Evolutionary conservation across 805 yeast species (phyloP).

Genomic region (Lachancea waltii): DNA sequence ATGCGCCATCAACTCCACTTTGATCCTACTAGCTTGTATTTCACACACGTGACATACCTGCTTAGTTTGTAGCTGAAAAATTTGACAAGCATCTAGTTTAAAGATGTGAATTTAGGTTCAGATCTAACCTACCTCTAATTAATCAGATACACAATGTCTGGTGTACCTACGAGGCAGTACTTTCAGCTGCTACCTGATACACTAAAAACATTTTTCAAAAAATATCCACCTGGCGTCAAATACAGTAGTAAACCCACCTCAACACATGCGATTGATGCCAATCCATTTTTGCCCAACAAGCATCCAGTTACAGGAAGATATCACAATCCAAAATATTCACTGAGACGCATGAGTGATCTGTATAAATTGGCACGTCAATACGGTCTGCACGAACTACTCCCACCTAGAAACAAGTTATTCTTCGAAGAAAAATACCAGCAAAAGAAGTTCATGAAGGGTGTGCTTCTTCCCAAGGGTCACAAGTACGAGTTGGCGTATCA

Average conservation of each 20-base stretch:
- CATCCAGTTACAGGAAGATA: constrained; percentile 74
- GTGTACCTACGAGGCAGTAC: constrained; percentile 19
- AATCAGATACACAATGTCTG: constrained; percentile 18
- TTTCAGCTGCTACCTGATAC: constrained; percentile 61
- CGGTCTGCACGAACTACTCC: constrained; percentile 76
- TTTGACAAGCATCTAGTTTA: too few species aligned
- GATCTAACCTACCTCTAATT: too few species aligned
- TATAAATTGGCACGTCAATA: constrained; percentile 75
- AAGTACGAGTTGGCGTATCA: constrained; percentile 67
- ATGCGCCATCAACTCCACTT: too few species aligned
- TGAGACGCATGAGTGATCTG: constrained; percentile 75
- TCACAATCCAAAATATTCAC: constrained; percentile 72
- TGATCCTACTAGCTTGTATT: too few species aligned
- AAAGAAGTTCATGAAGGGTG: constrained; percentile 71
- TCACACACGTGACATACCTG: too few species aligned
- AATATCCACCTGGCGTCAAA: constrained; percentile 69
- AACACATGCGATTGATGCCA: constrained; percentile 62
- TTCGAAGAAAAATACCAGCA: constrained; percentile 68
- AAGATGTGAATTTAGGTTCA: too few species aligned
- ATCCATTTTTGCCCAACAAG: constrained; percentile 81
- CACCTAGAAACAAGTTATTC: constrained; percentile 54
- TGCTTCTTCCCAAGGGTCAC: constrained; percentile 68
- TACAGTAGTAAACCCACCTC: constrained; percentile 61
- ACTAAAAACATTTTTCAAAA: constrained; percentile 67
- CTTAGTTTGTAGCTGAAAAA: too few species aligned